phyloP scores from a whole-genome alignment of 169 alveolate species.

The Theileria sp. region DNA sequence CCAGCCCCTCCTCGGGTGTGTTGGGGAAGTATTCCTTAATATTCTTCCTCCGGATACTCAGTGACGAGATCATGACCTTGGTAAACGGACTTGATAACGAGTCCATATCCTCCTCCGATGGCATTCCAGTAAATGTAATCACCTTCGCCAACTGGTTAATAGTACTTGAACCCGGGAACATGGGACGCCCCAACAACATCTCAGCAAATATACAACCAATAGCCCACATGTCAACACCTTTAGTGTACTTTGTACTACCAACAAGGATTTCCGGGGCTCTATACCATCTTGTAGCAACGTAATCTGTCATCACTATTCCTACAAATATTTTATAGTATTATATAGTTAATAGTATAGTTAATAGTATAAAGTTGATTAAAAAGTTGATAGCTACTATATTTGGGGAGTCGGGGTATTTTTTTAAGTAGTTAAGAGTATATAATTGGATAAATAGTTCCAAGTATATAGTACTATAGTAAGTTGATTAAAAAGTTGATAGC shows the following conservation, averaged over 20 bases:
- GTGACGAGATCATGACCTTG: slow-evolving; percentile 52
- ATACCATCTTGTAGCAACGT: slow-evolving; percentile 99
- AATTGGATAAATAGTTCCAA: too few relatives aligned
- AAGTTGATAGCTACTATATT: too few relatives aligned
- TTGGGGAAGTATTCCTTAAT: slow-evolving; percentile 53
- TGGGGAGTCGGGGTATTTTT: too few relatives aligned
- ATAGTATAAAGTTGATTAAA: too few relatives aligned
- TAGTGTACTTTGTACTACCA: slow-evolving; percentile 95
- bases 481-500: too few relatives aligned
- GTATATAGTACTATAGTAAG: too few relatives aligned
- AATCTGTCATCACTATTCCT: slow-evolving; percentile 91
- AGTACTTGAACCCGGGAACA: slow-evolving; percentile 98
- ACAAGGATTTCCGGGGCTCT: slow-evolving; percentile 97
- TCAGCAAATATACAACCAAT: slow-evolving; percentile 98
- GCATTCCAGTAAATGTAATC: slow-evolving; percentile 91
- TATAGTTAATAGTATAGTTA: neutral
- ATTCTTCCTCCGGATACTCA: slow-evolving; percentile 19
- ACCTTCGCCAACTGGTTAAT: slow-evolving; percentile 91
- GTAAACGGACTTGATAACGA: slow-evolving; percentile 83
- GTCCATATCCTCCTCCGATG: slow-evolving; percentile 88
- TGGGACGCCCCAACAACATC: slow-evolving; percentile 92
- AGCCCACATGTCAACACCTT: slow-evolving; percentile 99
- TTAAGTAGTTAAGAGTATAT: too few relatives aligned
- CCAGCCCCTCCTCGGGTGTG: slow-evolving; percentile 57
- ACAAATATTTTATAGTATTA: too few relatives aligned